Evolutionary conservation across 306 rosid species (phyloP), one percentile per base, ranked within the genome.

Genomic region (Fragaria vesca): DNA sequence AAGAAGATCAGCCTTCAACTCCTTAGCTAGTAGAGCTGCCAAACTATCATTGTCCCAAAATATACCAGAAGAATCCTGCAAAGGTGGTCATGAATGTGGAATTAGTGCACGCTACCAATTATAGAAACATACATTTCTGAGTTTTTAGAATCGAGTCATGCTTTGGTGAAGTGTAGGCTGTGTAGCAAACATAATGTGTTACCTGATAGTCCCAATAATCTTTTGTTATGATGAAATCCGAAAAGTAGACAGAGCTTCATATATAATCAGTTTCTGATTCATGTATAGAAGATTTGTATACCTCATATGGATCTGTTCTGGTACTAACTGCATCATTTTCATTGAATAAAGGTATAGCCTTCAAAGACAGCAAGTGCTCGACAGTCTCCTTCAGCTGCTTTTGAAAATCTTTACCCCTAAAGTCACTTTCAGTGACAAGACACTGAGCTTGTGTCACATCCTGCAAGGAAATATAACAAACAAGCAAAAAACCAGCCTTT

Each of bases 41-140:
- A 95, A 91, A 89, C 98, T 95, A 85, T 95, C 97, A 79, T 95
- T 93, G 77, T 95, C 98, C 98, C 97, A 95, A 88, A 92, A 95
- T 85, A 95, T 95, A 81, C 98, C 98, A 80, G 97, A 95, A 76
- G 97, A 89, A 79, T 92, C 98, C 97, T 94, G 93, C 80, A 85
- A 67, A 60, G 42, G 58, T 45, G 12, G 70, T 62, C 60, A 76
- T 55, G 71, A 78, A 68, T 76, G 75, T 8, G 34, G 71, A 50
- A 43, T 71, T 51, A 18, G 32, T 50, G 45, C 51, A 46, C 17
- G 69, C 36, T 32, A 32, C 60, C 72, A 67, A 65, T 11, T n/a
- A 30, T 10, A 6, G 12, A 58, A 3, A 47, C 52, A 63, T 74
- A 8, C 21, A 6, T 52, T 52, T 43, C 34, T 36, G n/a, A 36